These are phyloP conservation scores for Cordyceps fumosorosea DNA, from an alignment of 2,329 filamentous ascomycete species.

Conservation along the genomic window DNA sequence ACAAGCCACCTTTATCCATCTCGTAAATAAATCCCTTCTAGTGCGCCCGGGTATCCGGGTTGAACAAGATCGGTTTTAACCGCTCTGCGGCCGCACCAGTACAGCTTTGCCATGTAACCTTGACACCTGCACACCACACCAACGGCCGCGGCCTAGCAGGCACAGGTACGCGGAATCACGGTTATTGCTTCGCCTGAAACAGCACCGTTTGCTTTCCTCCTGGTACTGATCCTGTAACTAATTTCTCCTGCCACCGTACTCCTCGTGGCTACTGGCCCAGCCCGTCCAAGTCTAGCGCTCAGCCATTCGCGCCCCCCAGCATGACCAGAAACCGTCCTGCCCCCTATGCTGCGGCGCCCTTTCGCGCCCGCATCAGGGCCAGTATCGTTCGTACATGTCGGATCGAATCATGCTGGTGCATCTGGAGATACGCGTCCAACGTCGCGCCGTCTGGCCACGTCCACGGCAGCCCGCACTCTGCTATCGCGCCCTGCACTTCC, in stretches of 20 bases:
- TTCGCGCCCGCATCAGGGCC: constrained; percentile 15
- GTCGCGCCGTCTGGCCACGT: constrained; percentile 34
- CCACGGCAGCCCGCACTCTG: constrained; percentile 21
- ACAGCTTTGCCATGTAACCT: not conserved
- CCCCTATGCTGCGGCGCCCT: not conserved
- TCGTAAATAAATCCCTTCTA: not conserved
- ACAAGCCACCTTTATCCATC: not conserved
- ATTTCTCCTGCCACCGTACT: not conserved
- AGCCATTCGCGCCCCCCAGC: not conserved
- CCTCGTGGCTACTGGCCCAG: not conserved
- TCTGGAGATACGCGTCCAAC: constrained; percentile 27
- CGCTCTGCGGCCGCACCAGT: not conserved
- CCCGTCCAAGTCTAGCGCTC: not conserved
- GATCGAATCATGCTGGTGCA: constrained; percentile 21
- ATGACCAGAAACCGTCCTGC: not conserved
- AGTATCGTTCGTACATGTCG: constrained; percentile 21
- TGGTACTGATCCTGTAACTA: not conserved
- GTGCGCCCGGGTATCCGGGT: not conserved
- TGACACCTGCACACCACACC: not conserved
- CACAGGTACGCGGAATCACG: not conserved
- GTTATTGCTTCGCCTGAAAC: constrained; percentile 11
- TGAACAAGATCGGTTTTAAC: not conserved
- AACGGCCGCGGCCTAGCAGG: not conserved
- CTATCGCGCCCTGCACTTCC: constrained; percentile 23
- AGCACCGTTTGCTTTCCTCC: not conserved